These are phyloP conservation scores for Metschnikowia noctiluminum DNA, from an alignment of 805 yeast genomes.

Conservation along the genomic window DNA sequence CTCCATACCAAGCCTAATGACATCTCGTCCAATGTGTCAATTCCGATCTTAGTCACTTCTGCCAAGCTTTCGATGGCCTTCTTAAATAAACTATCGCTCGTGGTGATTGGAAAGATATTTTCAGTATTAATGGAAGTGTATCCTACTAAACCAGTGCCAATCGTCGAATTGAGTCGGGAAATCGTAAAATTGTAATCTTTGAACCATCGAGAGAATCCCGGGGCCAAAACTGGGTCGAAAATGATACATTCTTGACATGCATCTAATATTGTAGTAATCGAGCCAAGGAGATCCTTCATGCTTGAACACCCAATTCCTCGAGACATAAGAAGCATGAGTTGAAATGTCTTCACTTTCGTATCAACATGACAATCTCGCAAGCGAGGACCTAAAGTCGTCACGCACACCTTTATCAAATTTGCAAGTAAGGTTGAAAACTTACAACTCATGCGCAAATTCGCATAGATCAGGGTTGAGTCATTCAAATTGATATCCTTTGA, in stretches of 20 bases:
- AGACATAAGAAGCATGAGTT: constrained; percentile 27
- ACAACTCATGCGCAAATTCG: constrained; percentile 36
- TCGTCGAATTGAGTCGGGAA: constrained; percentile 34
- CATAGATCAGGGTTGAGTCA: constrained; percentile 29
- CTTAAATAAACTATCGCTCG: constrained; percentile 38
- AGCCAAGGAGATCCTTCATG: constrained; percentile 25
- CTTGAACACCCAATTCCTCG: constrained; percentile 31
- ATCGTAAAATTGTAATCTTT: constrained; percentile 22
- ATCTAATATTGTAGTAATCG: constrained; percentile 23
- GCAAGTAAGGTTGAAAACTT: constrained; percentile 24
- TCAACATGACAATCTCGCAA: constrained; percentile 22
- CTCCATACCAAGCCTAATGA: constrained; percentile 61
- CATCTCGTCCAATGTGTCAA: constrained; percentile 33
- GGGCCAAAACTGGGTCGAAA: constrained; percentile 35
- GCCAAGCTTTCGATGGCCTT: constrained; percentile 54
- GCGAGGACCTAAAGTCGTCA: constrained; percentile 40
- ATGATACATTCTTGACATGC: constrained; percentile 38
- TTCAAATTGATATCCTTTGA: constrained; percentile 37
- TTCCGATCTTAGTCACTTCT: constrained; percentile 42
- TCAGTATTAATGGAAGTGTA: constrained; percentile 38
- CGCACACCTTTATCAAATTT: constrained; percentile 26
- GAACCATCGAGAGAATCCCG: constrained; percentile 31
- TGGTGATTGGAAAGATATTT: constrained; percentile 44
- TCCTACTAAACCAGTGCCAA: constrained; percentile 29
- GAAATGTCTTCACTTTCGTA: constrained; percentile 23